Percentiles rank a stretch among this genome's conserved stretches.
These are phyloP conservation scores for Xylaria intraflava DNA, from an alignment of 495 filamentous ascomycete species.

Conservation along the genomic window DNA sequence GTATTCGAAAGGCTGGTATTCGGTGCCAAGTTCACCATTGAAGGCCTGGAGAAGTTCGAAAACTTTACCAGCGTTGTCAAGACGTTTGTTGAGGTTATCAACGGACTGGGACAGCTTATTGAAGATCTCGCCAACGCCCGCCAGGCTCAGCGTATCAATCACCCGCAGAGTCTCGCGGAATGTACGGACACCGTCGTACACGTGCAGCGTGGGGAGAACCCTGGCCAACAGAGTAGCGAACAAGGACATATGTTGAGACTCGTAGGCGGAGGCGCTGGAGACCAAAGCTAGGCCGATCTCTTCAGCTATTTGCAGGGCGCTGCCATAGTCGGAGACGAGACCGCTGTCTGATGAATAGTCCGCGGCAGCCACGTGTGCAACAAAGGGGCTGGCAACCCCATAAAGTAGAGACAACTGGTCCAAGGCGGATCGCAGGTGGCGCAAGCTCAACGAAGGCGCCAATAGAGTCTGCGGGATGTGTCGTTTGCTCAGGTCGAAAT, in stretches of 20 bases:
- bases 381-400: conserved; percentile 81
- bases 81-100: conserved; percentile 60
- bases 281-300: conserved; percentile 85
- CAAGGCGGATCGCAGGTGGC: conserved; percentile 71
- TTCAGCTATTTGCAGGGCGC: conserved; percentile 74
- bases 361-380: conserved; percentile 87
- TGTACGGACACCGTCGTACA: conserved; percentile 85
- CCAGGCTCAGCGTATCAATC: conserved; percentile 73
- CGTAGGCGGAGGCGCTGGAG: conserved; percentile 76
- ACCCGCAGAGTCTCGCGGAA: conserved; percentile 80
- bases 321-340: conserved; percentile 81
- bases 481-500: conserved; percentile 86
- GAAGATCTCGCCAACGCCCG: conserved; percentile 64
- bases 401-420: conserved; percentile 89
- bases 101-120: conserved; percentile 55
- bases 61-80: conserved; percentile 67
- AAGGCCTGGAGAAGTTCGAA: conserved; percentile 68
- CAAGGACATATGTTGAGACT: conserved; percentile 92
- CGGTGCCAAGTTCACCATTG: conserved; percentile 88
- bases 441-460: conserved; percentile 73
- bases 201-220: conserved; percentile 77
- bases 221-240: conserved; percentile 77
- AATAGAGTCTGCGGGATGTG: conserved; percentile 85
- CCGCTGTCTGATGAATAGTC: conserved; percentile 68
- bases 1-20: conserved; percentile 91